Base-by-base conservation (phyloP, 805 yeast species). In the Ogataea paradorogensis region DNA sequence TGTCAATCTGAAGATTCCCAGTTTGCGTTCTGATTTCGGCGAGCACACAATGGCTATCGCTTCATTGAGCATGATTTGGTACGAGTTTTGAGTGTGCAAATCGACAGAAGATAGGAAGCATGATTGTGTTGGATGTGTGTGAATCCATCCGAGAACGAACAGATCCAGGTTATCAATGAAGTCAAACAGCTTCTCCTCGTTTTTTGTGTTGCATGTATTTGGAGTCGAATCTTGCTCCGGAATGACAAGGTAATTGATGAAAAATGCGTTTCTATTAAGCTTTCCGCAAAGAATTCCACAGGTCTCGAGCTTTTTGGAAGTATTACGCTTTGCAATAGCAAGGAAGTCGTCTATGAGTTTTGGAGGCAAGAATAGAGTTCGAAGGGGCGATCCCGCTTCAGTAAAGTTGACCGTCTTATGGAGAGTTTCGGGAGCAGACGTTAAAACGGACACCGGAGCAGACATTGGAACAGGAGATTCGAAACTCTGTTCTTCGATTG, bases 61-160 rank as follows among this genome's bases (percentile, higher is more conserved):
- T 55, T 80, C 87, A 20, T 82, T 80, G 11, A 80, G 63, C 86
- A 80, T 80, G 35, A 79, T 68, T 59, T 80, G 87, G 56, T 81
- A 81, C 3, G 83, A 73, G 45, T 74, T 75, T 46, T 80, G 86
- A 2, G 86, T 80, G 58, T 81, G 87, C 38, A 80, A 59, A 52
- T 80, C 87, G 32, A 80, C 75, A 0, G 84, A 76, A 9, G 82
- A 75, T 56, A 80, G 58, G 54, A 80, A 80, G 47, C 87, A 80
- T n/a, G 83, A 66, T 54, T 80, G 87, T 9, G 85, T 76, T 5
- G 87, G 87, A 54, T 80, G 87, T 8, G 86, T 81, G 56, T 80
- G 87, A 38, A 80, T 81, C 87, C 87, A 80, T 3, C 87, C 87
- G 2, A 80, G 63, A n/a, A 80, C 73, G 50, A 80, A 78, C 31